Base-by-base conservation (phyloP, 2,329 filamentous ascomycete species). In the Neofusicoccum cordaticola region DNA sequence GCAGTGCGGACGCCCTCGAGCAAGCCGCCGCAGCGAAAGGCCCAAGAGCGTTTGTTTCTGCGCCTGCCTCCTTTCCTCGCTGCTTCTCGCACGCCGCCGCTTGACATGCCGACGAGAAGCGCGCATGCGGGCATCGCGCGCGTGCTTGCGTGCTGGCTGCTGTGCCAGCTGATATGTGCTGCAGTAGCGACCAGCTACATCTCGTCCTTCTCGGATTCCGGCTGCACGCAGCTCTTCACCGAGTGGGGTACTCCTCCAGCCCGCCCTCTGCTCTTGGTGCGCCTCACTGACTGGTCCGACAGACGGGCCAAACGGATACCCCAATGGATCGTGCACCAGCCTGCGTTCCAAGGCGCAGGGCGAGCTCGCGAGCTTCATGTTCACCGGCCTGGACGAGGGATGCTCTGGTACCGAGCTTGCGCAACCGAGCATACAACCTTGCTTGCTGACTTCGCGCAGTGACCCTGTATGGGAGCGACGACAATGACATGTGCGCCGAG, bases 401-500 rank as follows among this genome's bases (percentile, higher is more conserved):
- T 74, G 72, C 56, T 64, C 66, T 48, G 70, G 72, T 73, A 66
- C 12, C 11, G 11, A 13, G 2, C 34, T 6, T 11, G 3, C 39
- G 45, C 4, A 27, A 15, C 27, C 31, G 12, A 37, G 34, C 1
- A 3, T 4, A 5, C 27, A 31, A 31, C 12, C 2, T 11, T 11
- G 3, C 52, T 27, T 15, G 19, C 60, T 68, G 47, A 69, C 13
- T 2, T 0, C 15, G 1, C 7, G 2, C 34, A 74, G 72, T 73
- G 11, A 73, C 71, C 5, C 22, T 74, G 9, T 74, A 74, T 56
- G 70, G 69, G 3, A 66, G 56, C 15, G 69, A 72, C 31, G 48
- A 56, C 15, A 62, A 66, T 3, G 58, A 66, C 6, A 64, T 67
- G 5, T 58, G 39, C 22, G 17, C 11, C 48, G 47, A 22, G 34